phyloP scores from a whole-genome alignment of 2,329 filamentous ascomycete species.

The Cladosporium sp. region DNA sequence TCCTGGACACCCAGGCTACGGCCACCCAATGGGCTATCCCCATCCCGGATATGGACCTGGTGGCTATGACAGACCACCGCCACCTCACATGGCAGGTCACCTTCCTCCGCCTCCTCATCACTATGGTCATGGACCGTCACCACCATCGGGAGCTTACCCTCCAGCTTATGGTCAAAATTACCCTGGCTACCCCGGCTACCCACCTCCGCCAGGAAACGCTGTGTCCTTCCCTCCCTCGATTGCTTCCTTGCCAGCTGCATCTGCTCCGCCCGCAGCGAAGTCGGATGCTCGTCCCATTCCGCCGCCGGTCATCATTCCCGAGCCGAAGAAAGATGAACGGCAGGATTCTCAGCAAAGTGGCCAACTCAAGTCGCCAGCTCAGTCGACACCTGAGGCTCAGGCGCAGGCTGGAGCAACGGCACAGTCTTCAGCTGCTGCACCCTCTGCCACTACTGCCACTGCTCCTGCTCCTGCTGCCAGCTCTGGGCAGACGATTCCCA shows the following conservation, averaged over 20 bases:
- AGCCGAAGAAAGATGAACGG: slow-evolving; percentile 21
- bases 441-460: slow-evolving; percentile 18
- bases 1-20: slow-evolving; percentile 25
- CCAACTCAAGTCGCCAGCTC: slow-evolving; percentile 33
- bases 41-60: slow-evolving; percentile 29
- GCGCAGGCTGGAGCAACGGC: slow-evolving; percentile 42
- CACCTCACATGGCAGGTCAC: slow-evolving; percentile 39
- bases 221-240: not conserved
- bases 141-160: slow-evolving; percentile 16
- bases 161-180: not conserved
- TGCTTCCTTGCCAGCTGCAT: not conserved
- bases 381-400: slow-evolving; percentile 44
- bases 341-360: slow-evolving; percentile 23
- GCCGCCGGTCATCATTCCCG: slow-evolving; percentile 10
- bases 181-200: not conserved
- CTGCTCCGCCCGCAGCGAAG: slow-evolving; percentile 19
- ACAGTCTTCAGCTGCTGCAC: slow-evolving; percentile 43
- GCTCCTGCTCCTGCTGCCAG: slow-evolving; percentile 22
- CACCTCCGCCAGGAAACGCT: slow-evolving; percentile 1
- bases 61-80: slow-evolving; percentile 42
- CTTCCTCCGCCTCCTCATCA: slow-evolving; percentile 41
- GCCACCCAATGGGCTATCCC: slow-evolving; percentile 33
- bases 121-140: slow-evolving; percentile 34
- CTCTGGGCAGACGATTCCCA: slow-evolving; percentile 50
- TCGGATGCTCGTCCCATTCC: slow-evolving; percentile 18